Percentiles rank a stretch among this genome's conserved stretches.
Conservation (phyloP, 352 stramenopile genomes). For the Aphanomyces invadans region DNA sequence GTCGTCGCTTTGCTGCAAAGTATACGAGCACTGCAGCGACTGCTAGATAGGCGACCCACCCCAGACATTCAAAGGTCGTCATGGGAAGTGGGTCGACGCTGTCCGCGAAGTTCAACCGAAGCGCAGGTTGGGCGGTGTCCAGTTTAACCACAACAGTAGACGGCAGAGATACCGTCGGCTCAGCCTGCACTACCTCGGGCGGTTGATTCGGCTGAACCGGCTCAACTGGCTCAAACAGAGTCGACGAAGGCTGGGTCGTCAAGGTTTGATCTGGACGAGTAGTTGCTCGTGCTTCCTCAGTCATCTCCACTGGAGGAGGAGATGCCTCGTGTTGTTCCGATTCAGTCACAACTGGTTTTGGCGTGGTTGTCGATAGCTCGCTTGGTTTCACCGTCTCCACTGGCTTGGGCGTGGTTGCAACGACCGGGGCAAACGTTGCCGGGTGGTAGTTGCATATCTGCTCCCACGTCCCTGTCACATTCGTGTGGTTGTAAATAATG, state of each 20-base stretch:
- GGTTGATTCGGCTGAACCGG: background rate
- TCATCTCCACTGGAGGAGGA: too few relatives aligned
- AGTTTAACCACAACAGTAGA: background rate
- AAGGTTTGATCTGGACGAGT: too few relatives aligned
- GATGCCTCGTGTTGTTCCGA: too few relatives aligned
- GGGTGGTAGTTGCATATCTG: slow-evolving; percentile 67
- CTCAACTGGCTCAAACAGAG: background rate
- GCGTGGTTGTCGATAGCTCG: background rate
- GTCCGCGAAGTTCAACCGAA: background rate
- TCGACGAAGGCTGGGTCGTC: background rate
- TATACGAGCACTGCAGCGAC: slow-evolving; percentile 1
- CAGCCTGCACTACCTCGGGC: background rate
- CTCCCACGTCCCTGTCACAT: slow-evolving; percentile 65
- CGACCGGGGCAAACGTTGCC: slow-evolving; percentile 9
- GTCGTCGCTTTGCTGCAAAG: background rate
- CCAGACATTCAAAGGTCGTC: background rate
- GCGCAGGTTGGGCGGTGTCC: background rate
- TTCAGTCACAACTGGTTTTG: too few relatives aligned
- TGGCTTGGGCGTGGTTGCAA: background rate
- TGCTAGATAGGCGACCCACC: background rate
- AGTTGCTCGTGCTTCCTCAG: too few relatives aligned
- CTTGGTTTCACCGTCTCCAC: background rate
- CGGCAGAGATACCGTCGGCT: too few relatives aligned
- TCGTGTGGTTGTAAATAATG: slow-evolving; percentile 64
- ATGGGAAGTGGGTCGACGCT: background rate